Conservation (phyloP, 768 basidiomycete species). For the Boletales sp. region DNA sequence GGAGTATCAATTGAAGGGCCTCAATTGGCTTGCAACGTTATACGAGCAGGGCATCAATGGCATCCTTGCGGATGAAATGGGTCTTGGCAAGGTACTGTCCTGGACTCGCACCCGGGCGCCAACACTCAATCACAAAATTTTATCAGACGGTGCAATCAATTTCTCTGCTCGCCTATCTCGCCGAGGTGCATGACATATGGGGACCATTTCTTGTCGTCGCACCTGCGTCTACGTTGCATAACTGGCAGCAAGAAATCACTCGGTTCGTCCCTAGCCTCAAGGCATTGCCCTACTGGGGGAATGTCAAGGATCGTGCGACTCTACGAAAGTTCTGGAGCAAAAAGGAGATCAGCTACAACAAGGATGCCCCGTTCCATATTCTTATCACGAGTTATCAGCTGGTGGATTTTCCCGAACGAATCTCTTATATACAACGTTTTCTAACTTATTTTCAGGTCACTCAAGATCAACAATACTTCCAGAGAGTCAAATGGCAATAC, state of each 20-base stretch:
- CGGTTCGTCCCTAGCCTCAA: conserved; percentile 93
- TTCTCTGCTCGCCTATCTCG: conserved; percentile 90
- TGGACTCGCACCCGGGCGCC: too few relatives aligned
- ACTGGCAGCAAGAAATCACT: conserved; percentile 98
- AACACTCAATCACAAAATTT: neutral
- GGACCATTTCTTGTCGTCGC: conserved; percentile 98
- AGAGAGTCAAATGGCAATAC: conserved; percentile 98
- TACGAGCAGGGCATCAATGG: conserved; percentile 99
- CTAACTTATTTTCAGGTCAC: conserved; percentile 56
- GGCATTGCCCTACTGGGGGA: conserved; percentile 97
- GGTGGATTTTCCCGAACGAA: conserved; percentile 40
- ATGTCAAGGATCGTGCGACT: conserved; percentile 91
- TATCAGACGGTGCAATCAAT: conserved; percentile 94
- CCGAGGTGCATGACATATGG: conserved; percentile 98
- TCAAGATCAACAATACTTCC: conserved; percentile 97
- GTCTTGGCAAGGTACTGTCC: conserved; percentile 70
- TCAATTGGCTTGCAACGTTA: conserved; percentile 96
- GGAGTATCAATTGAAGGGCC: conserved; percentile 96
- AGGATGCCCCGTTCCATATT: conserved; percentile 95
- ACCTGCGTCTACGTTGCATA: conserved; percentile 94
- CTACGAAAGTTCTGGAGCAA: conserved; percentile 97
- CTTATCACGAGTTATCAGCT: conserved; percentile 97
- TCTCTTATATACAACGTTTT: neutral
- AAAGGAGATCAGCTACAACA: conserved; percentile 92
- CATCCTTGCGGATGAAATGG: conserved; percentile 99